Evolutionary conservation across 2,329 filamentous ascomycete genomes (phyloP).

Genomic region (Alternaria atra): DNA sequence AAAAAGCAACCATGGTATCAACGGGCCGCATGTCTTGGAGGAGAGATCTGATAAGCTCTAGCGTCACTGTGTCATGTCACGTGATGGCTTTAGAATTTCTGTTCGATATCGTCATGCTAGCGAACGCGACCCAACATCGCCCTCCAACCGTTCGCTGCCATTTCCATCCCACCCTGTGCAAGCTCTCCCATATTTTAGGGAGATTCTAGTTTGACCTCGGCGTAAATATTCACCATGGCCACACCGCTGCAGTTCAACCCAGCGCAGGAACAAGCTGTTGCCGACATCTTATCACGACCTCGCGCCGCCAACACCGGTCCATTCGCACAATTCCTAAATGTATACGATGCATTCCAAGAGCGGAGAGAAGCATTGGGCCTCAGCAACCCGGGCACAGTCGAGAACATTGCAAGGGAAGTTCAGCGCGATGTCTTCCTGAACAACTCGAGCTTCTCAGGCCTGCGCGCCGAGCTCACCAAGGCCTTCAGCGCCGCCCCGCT

Average conservation of each 20-base stretch:
- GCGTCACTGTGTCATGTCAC: slow-evolving; percentile 36
- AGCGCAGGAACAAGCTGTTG: slow-evolving; percentile 44
- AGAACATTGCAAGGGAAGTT: slow-evolving; percentile 88
- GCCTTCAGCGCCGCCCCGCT: slow-evolving; percentile 91
- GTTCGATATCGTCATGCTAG: slow-evolving; percentile 31
- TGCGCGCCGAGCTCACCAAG: slow-evolving; percentile 96
- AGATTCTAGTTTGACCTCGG: slow-evolving; percentile 11
- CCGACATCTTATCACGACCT: slow-evolving; percentile 71
- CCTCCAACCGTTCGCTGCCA: slow-evolving; percentile 21
- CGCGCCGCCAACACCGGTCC: slow-evolving; percentile 71
- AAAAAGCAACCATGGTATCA: slow-evolving; percentile 25
- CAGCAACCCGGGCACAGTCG: slow-evolving; percentile 90
- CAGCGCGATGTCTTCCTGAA: slow-evolving; percentile 95
- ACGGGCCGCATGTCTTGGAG: slow-evolving; percentile 12
- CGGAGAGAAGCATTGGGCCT: slow-evolving; percentile 88
- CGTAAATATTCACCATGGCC: slow-evolving; percentile 29
- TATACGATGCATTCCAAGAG: slow-evolving; percentile 82
- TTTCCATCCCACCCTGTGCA: slow-evolving; percentile 30
- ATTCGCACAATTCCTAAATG: slow-evolving; percentile 74
- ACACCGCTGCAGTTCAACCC: slow-evolving; percentile 45
- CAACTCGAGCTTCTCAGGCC: slow-evolving; percentile 95
- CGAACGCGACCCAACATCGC: slow-evolving; percentile 29
- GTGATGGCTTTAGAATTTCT: slow-evolving; percentile 41
- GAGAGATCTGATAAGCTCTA: slow-evolving; percentile 14
- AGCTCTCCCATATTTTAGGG: slow-evolving; percentile 13